phyloP scores from a whole-genome alignment of 345 rosid species.

The Eucalyptus cloeziana region DNA sequence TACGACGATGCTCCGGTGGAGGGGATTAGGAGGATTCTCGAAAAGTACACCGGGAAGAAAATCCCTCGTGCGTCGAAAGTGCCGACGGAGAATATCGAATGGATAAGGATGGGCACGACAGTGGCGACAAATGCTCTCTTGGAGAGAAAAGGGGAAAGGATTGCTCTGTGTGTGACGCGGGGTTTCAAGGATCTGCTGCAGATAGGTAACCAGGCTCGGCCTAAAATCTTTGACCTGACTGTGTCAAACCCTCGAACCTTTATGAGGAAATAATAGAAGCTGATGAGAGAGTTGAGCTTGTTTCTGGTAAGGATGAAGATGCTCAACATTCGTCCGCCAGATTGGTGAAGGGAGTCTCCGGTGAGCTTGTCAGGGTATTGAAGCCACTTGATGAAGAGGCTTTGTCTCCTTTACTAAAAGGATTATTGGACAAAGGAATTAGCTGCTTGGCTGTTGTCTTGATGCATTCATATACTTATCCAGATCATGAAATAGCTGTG shows the following conservation, averaged over 20 bases:
- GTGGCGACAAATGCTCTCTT: constrained; percentile 92
- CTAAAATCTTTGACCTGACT: constrained; percentile 77
- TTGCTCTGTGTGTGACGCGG: constrained; percentile 75
- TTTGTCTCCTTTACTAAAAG: constrained; percentile 43
- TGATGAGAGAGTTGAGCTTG: constrained; percentile 89
- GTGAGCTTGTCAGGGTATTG: constrained; percentile 73
- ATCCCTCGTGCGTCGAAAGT: constrained; percentile 62
- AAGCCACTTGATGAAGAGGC: constrained; percentile 54
- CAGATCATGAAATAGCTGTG: constrained; percentile 73
- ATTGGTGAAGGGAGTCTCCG: constrained; percentile 61
- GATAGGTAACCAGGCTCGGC: constrained; percentile 95
- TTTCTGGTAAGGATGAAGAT: constrained; percentile 21
- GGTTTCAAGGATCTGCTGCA: constrained; percentile 90
- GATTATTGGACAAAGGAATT: constrained; percentile 67
- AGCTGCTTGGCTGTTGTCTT: constrained; percentile 85
- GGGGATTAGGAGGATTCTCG: constrained; percentile 85
- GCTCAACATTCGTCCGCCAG: background rate
- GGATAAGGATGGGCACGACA: constrained; percentile 98
- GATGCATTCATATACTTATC: constrained; percentile 90
- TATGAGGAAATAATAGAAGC: constrained; percentile 83
- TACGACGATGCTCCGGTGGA: constrained; percentile 97
- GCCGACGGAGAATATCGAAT: constrained; percentile 84
- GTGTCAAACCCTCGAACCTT: constrained; percentile 76
- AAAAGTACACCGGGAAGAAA: constrained; percentile 58
- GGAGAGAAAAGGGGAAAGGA: constrained; percentile 94